Evolutionary conservation across 257 asterid species (phyloP), one percentile per base, ranked within the genome.

Genomic region (Fraxinus excelsior): DNA sequence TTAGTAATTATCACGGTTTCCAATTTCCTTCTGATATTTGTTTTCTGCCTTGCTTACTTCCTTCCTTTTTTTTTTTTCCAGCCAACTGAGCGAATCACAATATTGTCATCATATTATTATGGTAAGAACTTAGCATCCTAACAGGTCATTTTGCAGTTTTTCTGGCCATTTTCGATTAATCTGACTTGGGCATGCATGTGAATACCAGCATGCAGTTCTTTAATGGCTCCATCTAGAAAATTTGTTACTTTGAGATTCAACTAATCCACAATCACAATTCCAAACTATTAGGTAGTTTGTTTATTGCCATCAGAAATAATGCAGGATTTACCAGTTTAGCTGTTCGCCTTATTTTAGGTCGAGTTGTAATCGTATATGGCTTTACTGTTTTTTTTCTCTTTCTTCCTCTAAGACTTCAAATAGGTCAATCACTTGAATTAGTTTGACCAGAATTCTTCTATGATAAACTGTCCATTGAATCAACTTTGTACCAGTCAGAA

Each of bases 1-100:
- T 60, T 60, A 60, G 32, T 60, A 31, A 60, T 60, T 60, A 60
- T 8, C 70, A 44, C 53, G 51, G 42, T 72, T 76, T 73, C 71
- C 68, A 40, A 34, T 16, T 56, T 77, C 11, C 37, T 34, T 73
- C 37, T 71, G 69, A 46, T 13, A 8, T 35, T 4, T 31, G 1
- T 78, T 66, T 82, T 70, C 76, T 64, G 66, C 25, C 21, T 67
- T 64, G 60, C 51, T 81, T 67, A 85, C 56, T 71, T 40, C 42
- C 56, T 70, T 10, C 70, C 28, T 68, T 65, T 80, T 67, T 14
- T 69, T 65, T 80, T 75, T 75, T 84, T 86, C 74, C 96, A 91
- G 99, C 99, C 99, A 66, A 95, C 85, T 3, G 97, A 95, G 84
- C 96, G 99, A 37, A 89, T 93, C 84, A 87, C 94, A 79, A 93